Evolutionary conservation across 805 yeast genomes (phyloP).

Genomic region (Ogataea kodamae): DNA sequence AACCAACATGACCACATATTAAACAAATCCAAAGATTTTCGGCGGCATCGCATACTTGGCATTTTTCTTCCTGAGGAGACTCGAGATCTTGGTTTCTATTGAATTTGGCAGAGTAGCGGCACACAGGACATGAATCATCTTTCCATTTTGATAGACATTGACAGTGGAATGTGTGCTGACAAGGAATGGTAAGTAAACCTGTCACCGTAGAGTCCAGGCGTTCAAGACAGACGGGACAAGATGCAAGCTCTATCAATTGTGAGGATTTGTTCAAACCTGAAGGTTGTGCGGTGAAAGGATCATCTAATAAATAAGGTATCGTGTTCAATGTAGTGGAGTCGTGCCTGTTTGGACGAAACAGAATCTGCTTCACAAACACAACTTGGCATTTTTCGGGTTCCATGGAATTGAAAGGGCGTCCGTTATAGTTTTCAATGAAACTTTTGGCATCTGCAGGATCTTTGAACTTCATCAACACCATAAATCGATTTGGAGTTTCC

Average conservation of each 20-base stretch:
- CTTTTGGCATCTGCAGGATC: slow-evolving; percentile 51
- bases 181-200: slow-evolving; percentile 82
- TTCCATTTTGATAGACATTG: slow-evolving; percentile 84
- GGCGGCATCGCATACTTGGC: slow-evolving; percentile 55
- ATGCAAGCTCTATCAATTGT: slow-evolving; percentile 60
- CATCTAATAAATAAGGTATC: slow-evolving; percentile 67
- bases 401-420: slow-evolving; percentile 75
- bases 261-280: neutral
- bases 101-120: slow-evolving; percentile 62
- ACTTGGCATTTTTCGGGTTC: slow-evolving; percentile 86
- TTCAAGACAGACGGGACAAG: slow-evolving; percentile 91
- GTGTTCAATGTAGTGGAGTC: slow-evolving; percentile 25
- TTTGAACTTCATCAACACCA: slow-evolving; percentile 75
- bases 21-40: slow-evolving; percentile 84
- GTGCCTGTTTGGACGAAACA: slow-evolving; percentile 36
- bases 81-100: slow-evolving; percentile 20
- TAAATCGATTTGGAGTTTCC: slow-evolving; percentile 61
- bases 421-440: slow-evolving; percentile 66
- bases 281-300: slow-evolving; percentile 47
- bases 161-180: slow-evolving; percentile 92
- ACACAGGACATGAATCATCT: slow-evolving; percentile 88
- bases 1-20: slow-evolving; percentile 88
- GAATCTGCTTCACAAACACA: slow-evolving; percentile 60
- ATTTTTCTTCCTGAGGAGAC: slow-evolving; percentile 36
- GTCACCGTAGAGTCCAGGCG: slow-evolving; percentile 78